Percentiles rank a stretch among this genome's conserved stretches.
Conservation (phyloP, 331 rosid genomes). For the Erythrophleum ivorense region DNA sequence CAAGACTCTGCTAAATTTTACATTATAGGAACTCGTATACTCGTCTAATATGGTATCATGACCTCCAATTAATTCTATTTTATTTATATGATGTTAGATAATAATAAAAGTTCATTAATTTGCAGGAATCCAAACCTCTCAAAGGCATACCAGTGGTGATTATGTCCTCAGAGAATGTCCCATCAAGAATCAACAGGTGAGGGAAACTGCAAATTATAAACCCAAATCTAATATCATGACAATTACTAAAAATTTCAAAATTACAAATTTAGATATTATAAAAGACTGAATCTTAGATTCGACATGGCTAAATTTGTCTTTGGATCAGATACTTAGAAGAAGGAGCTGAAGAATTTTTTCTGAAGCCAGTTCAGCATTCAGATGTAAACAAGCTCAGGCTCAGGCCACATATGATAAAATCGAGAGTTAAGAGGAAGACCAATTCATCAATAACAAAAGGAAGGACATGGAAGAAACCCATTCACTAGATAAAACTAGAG, state of each 20-base stretch:
- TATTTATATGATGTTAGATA: background rate
- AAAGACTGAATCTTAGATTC: conserved; percentile 28
- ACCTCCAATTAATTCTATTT: conserved; percentile 3
- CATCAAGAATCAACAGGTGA: conserved; percentile 87
- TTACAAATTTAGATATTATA: background rate
- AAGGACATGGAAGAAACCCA: conserved; percentile 52
- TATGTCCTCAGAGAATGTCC: conserved; percentile 92
- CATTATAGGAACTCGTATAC: background rate
- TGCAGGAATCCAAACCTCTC: conserved; percentile 77
- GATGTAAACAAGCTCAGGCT: conserved; percentile 87
- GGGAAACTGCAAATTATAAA: conserved; percentile 11
- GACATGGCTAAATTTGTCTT: conserved; percentile 12
- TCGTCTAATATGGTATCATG: background rate
- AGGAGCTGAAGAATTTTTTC: conserved; percentile 89
- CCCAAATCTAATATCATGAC: conserved; percentile 10
- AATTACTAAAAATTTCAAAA: conserved; percentile 1
- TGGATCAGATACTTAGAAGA: conserved; percentile 85
- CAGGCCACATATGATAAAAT: conserved; percentile 72
- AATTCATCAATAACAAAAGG: conserved; percentile 42
- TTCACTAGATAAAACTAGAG: conserved; percentile 49
- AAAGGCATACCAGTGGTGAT: conserved; percentile 94
- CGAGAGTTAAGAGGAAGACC: conserved; percentile 46
- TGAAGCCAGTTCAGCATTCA: conserved; percentile 83
- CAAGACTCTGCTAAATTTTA: background rate
- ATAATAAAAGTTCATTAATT: conserved; percentile 33